A percentile compares a stretch with the other conserved stretches of the same genome.
Evolutionary conservation across 1,284 basidiomycete genomes (phyloP).

Genomic region (Sanghuangporus weigelae): DNA sequence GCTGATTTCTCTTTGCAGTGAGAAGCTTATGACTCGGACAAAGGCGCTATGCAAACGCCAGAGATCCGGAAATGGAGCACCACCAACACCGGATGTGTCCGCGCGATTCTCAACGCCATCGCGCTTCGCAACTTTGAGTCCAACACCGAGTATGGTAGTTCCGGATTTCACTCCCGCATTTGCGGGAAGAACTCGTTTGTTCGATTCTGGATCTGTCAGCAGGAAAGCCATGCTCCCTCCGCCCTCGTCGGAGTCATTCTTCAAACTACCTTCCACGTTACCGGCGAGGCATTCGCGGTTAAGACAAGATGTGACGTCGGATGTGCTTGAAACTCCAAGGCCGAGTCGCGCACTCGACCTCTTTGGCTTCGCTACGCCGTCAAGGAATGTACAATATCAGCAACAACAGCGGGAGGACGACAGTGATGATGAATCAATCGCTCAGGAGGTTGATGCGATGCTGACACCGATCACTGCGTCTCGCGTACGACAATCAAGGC

Average conservation of each 20-base stretch:
- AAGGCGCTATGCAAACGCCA: constrained; percentile 60
- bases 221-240: constrained; percentile 7
- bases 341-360: background rate
- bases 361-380: constrained; percentile 12
- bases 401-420: background rate
- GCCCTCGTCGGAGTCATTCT: constrained; percentile 11
- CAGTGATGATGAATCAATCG: constrained; percentile 14
- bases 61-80: constrained; percentile 47
- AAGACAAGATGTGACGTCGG: constrained; percentile 35
- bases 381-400: background rate
- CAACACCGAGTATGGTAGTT: constrained; percentile 26
- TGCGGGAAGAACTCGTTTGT: constrained; percentile 23
- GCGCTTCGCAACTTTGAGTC: constrained; percentile 15
- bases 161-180: constrained; percentile 44
- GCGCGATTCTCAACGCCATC: constrained; percentile 29
- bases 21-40: constrained; percentile 46
- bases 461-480: constrained; percentile 9
- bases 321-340: constrained; percentile 4
- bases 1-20: constrained; percentile 32
- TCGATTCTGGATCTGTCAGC: constrained; percentile 21
- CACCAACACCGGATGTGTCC: constrained; percentile 39
- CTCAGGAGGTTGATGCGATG: constrained; percentile 10
- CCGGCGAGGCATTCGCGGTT: constrained; percentile 55
- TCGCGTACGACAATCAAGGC: background rate
- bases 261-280: constrained; percentile 30